Base-by-base conservation (phyloP, 768 basidiomycete species). In the Pisolithus tinctorius region DNA sequence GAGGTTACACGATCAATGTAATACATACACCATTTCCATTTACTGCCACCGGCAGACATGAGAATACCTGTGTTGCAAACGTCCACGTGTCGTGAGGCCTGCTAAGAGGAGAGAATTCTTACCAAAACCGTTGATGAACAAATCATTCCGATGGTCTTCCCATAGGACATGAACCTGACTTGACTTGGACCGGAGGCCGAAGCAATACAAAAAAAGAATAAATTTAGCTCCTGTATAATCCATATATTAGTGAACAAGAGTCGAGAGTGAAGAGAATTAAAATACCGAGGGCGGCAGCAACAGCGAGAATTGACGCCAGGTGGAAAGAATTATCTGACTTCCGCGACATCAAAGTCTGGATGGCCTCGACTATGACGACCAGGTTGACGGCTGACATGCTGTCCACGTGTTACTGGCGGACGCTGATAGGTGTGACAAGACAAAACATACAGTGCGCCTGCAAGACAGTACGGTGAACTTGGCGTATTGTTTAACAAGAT, bases 101-200 rank as follows among this genome's bases (percentile, higher is more conserved):
- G n/a, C 51, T 34, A 27, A 29, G 14, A 27, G 54, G 40, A 23
- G 42, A 43, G 27, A 14, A 27, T 3, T 50, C 75, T 31, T 54
- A 85, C 86, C 85, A 54, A 88, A 86, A 25, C 78, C 72, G 60
- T 93, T 93, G 63, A 92, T 83, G 63, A 82, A 88, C n/a, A 93
- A 64, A 61, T 95, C 95, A 60, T 93, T 97, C 58, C 94, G 76
- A 57, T 97, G 94, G 63, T 98, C 95, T 67, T 96, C 90, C 93
- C 92, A 97, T 27, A 96, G 78, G n/a, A 96, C 82, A 43, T 81
- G 80, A 2, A 99, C 95, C 69, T 99, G 96, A 60, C 89, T 93
- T 6, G 88, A 93, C 56, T 80, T 81, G 30, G 76, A 78, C 27
- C 90, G 82, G 42, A 95, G 76, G 3, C 88, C 77, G 60, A 73